Percentiles rank a stretch among this genome's conserved stretches.
Evolutionary conservation across 768 basidiomycete species (phyloP).

Genomic region (Agaricus sinodeliciosus): DNA sequence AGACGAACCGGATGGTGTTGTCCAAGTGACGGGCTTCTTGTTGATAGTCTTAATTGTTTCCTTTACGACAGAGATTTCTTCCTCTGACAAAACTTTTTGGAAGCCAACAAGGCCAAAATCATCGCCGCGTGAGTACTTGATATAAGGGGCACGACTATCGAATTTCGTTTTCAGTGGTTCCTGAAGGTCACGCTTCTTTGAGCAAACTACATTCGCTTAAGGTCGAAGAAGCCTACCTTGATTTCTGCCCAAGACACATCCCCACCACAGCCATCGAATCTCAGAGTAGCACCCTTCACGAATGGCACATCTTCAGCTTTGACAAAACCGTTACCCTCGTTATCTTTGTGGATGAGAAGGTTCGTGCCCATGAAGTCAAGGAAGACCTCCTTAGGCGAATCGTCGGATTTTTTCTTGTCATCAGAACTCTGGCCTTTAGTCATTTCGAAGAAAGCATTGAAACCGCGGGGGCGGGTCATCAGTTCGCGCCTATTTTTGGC

Average conservation of each 20-base stretch:
- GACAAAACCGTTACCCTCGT: slow-evolving; percentile 57
- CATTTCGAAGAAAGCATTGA: slow-evolving; percentile 79
- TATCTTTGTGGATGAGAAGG: slow-evolving; percentile 55
- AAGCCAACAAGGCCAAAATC: slow-evolving; percentile 49
- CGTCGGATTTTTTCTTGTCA: slow-evolving; percentile 24
- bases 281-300: slow-evolving; percentile 46
- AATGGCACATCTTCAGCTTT: slow-evolving; percentile 53
- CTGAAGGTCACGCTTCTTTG: slow-evolving; percentile 17
- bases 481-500: slow-evolving; percentile 53
- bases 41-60: slow-evolving; percentile 60
- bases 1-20: slow-evolving; percentile 45
- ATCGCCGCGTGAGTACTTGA: slow-evolving; percentile 41
- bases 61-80: slow-evolving; percentile 65
- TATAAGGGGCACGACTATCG: slow-evolving; percentile 42
- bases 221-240: slow-evolving; percentile 30
- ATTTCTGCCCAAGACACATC: slow-evolving; percentile 42
- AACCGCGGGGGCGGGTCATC: slow-evolving; percentile 48
- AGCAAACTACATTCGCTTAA: not conserved
- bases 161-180: slow-evolving; percentile 44
- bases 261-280: slow-evolving; percentile 52
- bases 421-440: slow-evolving; percentile 27
- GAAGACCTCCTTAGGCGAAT: slow-evolving; percentile 47
- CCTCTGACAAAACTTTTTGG: slow-evolving; percentile 64
- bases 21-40: slow-evolving; percentile 60
- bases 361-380: slow-evolving; percentile 73